Percentiles rank a stretch among this genome's conserved stretches.
Evolutionary conservation across 805 yeast species (phyloP).

Genomic region (Kuraishia piskuri): DNA sequence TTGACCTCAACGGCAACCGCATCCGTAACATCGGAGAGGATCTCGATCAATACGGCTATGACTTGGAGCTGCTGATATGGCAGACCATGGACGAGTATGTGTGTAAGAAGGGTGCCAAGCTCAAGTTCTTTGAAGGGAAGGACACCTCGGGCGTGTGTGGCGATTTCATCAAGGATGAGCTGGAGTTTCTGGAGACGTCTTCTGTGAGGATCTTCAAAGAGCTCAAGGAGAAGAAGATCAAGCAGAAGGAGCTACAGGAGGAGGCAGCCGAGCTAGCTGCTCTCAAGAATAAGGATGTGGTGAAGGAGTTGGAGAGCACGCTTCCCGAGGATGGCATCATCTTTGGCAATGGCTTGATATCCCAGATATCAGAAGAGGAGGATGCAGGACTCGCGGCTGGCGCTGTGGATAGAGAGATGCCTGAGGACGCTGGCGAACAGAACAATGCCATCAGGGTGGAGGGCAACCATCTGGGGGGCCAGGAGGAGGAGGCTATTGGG

Average conservation of each 20-base stretch:
- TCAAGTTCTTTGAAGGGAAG: slow-evolving; percentile 12
- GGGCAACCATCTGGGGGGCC: too few relatives aligned
- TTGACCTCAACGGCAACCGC: slow-evolving; percentile 15
- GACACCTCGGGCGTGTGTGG: slow-evolving; percentile 17
- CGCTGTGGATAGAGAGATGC: too few relatives aligned
- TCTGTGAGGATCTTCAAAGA: neutral
- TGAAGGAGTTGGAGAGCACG: neutral
- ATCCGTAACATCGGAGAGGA: slow-evolving; percentile 26
- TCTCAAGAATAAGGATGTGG: neutral
- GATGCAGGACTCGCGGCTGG: neutral
- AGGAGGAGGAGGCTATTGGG: too few relatives aligned
- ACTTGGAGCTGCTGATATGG: slow-evolving; percentile 25
- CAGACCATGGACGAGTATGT: slow-evolving; percentile 22
- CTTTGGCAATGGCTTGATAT: neutral
- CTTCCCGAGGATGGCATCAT: neutral
- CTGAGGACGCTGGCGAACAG: too few relatives aligned
- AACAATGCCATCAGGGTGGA: too few relatives aligned
- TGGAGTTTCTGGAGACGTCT: slow-evolving; percentile 12
- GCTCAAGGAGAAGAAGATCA: neutral
- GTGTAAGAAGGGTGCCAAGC: slow-evolving; percentile 17
- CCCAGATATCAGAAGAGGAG: neutral
- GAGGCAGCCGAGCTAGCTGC: neutral
- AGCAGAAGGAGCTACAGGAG: neutral
- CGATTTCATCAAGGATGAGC: slow-evolving; percentile 18
- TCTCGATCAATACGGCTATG: slow-evolving; percentile 21